Conservation (phyloP, 495 filamentous ascomycete genomes). For the Neurospora cerealis region DNA sequence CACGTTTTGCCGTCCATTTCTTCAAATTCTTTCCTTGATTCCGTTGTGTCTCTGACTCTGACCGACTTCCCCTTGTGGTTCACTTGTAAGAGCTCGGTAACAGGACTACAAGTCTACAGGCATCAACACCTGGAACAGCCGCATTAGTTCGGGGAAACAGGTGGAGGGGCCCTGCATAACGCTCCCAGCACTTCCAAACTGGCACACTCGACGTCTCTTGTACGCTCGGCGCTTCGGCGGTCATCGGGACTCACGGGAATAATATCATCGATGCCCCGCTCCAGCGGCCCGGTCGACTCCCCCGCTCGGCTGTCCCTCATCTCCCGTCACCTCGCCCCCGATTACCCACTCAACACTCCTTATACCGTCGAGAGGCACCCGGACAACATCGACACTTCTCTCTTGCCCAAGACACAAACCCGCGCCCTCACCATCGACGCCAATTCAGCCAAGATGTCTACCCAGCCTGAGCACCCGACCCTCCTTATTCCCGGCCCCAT, state of each 20-base stretch:
- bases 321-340: conserved; percentile 61
- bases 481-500: conserved; percentile 94
- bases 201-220: conserved; percentile 9
- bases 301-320: conserved; percentile 68
- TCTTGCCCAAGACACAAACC: conserved; percentile 21
- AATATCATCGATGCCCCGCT: conserved; percentile 36
- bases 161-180: not conserved
- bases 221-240: conserved; percentile 19
- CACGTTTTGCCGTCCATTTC: not conserved
- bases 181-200: conserved; percentile 10
- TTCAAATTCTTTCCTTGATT: not conserved
- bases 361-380: conserved; percentile 34
- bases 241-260: conserved; percentile 17
- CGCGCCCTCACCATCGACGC: conserved; percentile 22
- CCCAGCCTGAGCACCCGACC: conserved; percentile 68
- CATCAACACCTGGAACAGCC: not conserved
- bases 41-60: not conserved
- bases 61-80: not conserved
- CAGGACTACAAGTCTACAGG: not conserved
- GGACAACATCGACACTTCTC: conserved; percentile 45
- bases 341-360: conserved; percentile 43
- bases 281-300: conserved; percentile 43
- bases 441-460: conserved; percentile 51
- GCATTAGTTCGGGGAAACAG: not conserved
- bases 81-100: not conserved